Evolutionary conservation across 2,329 filamentous ascomycete species (phyloP), one percentile per base, ranked within the genome.

Genomic region (Thermomyces lanuginosus): DNA sequence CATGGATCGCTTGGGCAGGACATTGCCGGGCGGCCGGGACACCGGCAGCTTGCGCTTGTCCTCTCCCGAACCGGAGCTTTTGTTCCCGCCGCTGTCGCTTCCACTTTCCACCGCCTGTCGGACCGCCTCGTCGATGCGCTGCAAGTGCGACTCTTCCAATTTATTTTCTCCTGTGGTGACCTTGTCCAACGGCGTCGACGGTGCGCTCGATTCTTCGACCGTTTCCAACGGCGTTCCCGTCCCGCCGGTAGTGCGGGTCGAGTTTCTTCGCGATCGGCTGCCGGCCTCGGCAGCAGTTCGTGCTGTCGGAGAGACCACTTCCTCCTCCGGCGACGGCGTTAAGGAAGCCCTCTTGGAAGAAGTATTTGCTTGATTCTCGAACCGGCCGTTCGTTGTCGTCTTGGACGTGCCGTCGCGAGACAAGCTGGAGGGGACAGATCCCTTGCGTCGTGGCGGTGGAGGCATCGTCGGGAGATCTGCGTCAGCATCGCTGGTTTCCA

Each of bases 161-260:
- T 42, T 29, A 53, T 48, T 22, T 54, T 49, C 27, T 45, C 37
- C 26, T 33, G 56, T 41, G 16, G 46, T 48, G 41, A 52, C 61
- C 43, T 35, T 53, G 41, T 33, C 8, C 8, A 57, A 61, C 8
- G 80, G 77, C 1, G 78, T 79, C 26, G 71, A 73, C 22, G 76
- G 72, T 33, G 81, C 69, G 55, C 81, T 89, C 28, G 77, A 74
- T 61, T 93, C 86, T 48, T 92, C 78, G 9, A 95, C 86, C 0
- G 89, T 93, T 55, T 92, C 86, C 31, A 93, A 58, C 24, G 69
- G 70, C 25, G 74, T 64, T 18, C 60, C 66, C 27, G 64, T 66
- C 31, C 63, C 66, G 45, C 63, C 71, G 27, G 64, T 61, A 33
- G 65, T 68, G 37, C 73, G 64, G 17, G 61, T 64, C 12, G 72